These are phyloP conservation scores for Diutina pseudorugosa DNA, from an alignment of 1,139 yeast species.

Conservation along the genomic window DNA sequence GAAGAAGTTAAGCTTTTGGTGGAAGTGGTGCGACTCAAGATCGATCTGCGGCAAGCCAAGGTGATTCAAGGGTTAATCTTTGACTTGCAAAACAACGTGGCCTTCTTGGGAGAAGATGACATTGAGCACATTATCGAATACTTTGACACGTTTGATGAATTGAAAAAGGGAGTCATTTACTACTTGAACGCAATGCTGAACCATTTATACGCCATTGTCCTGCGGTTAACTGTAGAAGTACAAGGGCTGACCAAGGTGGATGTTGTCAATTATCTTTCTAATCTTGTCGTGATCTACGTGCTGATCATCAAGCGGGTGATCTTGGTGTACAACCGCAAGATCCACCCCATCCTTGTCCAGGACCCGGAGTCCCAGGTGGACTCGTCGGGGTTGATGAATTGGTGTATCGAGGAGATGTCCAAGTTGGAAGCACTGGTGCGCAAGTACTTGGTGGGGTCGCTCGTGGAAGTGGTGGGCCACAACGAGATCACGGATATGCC, in stretches of 20 bases:
- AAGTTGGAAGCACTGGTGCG: neutral
- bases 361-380: slow-evolving; percentile 2
- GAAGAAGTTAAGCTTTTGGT: slow-evolving; percentile 25
- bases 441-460: slow-evolving; percentile 2
- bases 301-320: slow-evolving; percentile 28
- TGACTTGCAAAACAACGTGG: slow-evolving; percentile 26
- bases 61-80: slow-evolving; percentile 28
- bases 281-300: slow-evolving; percentile 29
- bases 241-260: slow-evolving; percentile 37
- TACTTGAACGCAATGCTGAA: slow-evolving; percentile 26
- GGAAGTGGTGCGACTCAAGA: slow-evolving; percentile 28
- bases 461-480: neutral
- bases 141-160: slow-evolving; percentile 25
- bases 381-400: neutral
- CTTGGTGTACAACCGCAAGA: slow-evolving; percentile 14
- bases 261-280: slow-evolving; percentile 32
- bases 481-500: neutral
- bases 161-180: slow-evolving; percentile 26
- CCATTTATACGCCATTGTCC: slow-evolving; percentile 21
- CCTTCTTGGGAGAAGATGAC: slow-evolving; percentile 20
- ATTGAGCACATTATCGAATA: slow-evolving; percentile 23
- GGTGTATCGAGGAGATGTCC: slow-evolving; percentile 1
- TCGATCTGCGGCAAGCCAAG: slow-evolving; percentile 23
- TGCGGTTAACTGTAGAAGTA: slow-evolving; percentile 26
- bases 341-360: neutral